Evolutionary conservation across 1,284 basidiomycete species (phyloP).

Genomic region (Sparassis latifolia): DNA sequence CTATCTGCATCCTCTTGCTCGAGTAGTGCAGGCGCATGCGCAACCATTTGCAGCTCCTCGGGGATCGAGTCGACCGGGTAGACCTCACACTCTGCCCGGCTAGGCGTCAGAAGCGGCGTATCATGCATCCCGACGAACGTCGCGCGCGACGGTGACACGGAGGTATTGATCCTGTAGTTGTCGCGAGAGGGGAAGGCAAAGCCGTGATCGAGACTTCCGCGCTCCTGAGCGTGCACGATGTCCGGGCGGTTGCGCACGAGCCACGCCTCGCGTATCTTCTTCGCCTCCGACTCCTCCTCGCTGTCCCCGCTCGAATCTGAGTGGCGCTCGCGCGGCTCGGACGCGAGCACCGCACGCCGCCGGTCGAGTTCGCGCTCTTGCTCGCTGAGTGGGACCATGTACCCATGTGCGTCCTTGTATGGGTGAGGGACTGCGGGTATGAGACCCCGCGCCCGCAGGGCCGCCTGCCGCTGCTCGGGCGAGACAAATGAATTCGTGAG

Average conservation of each 20-base stretch:
- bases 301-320: slow-evolving; percentile 6
- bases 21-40: background rate
- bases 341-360: slow-evolving; percentile 18
- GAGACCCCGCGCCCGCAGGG: slow-evolving; percentile 25
- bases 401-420: slow-evolving; percentile 16
- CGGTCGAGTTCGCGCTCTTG: slow-evolving; percentile 26
- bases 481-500: slow-evolving; percentile 21
- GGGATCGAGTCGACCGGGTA: no score
- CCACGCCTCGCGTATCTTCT: slow-evolving; percentile 26
- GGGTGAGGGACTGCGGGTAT: slow-evolving; percentile 13
- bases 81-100: background rate
- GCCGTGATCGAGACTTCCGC: no score
- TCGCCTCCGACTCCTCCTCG: slow-evolving; percentile 20
- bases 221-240: background rate
- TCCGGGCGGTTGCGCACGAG: slow-evolving; percentile 16
- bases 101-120: background rate
- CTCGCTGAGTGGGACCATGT: slow-evolving; percentile 22
- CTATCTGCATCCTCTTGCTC: background rate
- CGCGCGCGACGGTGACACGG: no score
- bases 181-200: no score
- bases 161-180: no score
- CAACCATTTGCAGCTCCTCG: no score
- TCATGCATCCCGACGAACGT: background rate
- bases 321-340: slow-evolving; percentile 1
- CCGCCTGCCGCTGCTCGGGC: slow-evolving; percentile 23